These are phyloP conservation scores for Leccinum longicurvipes DNA, from an alignment of 768 basidiomycete species.

Conservation along the genomic window DNA sequence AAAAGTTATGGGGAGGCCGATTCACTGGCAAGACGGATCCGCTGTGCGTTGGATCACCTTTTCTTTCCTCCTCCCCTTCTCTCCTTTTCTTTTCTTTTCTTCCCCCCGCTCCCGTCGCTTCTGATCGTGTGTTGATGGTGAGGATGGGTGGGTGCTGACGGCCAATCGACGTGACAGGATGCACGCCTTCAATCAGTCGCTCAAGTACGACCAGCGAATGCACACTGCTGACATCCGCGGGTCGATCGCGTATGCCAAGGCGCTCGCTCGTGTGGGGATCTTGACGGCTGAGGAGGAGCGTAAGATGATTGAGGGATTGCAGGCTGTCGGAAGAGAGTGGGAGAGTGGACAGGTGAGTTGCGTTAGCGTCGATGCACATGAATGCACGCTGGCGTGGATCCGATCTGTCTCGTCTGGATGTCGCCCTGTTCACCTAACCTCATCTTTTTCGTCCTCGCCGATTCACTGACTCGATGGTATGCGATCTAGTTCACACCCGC, in stretches of 20 bases:
- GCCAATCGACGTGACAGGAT: constrained; percentile 50
- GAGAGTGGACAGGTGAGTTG: constrained; percentile 56
- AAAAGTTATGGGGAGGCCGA: constrained; percentile 86
- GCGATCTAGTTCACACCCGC: constrained; percentile 62
- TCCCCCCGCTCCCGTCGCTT: too few relatives aligned
- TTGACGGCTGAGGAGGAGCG: constrained; percentile 71
- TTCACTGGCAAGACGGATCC: constrained; percentile 88
- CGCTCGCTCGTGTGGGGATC: constrained; percentile 76
- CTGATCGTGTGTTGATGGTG: background rate
- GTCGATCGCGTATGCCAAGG: constrained; percentile 94
- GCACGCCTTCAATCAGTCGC: constrained; percentile 96
- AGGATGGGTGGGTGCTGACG: constrained; percentile 1
- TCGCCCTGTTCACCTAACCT: background rate
- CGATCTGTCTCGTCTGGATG: background rate
- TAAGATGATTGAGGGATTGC: constrained; percentile 72
- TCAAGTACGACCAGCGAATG: constrained; percentile 94
- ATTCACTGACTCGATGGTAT: background rate
- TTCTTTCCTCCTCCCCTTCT: too few relatives aligned
- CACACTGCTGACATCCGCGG: constrained; percentile 87
- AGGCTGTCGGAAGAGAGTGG: constrained; percentile 83
- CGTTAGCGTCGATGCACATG: background rate
- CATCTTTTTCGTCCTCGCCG: too few relatives aligned
- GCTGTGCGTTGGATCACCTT: constrained; percentile 6
- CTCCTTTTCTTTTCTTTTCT: background rate
- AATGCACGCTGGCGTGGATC: too few relatives aligned